Conservation (phyloP, 2,329 filamentous ascomycete species). For the Calonectria hongkongensis region DNA sequence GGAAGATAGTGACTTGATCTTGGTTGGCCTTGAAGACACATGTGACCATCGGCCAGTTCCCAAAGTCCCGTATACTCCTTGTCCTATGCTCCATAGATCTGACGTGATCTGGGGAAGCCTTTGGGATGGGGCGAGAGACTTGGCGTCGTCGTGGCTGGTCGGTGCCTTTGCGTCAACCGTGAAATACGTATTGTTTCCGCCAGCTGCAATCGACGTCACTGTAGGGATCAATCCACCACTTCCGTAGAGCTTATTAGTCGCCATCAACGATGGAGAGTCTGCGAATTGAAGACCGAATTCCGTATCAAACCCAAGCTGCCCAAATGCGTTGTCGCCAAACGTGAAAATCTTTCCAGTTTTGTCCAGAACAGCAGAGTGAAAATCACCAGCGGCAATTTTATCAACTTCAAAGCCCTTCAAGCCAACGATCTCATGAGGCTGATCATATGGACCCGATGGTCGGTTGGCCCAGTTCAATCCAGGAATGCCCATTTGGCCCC, state of each 20-base stretch:
- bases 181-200: slow-evolving; percentile 91
- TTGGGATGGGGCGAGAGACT: slow-evolving; percentile 55
- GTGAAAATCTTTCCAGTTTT: slow-evolving; percentile 85
- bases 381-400: slow-evolving; percentile 88
- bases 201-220: slow-evolving; percentile 88
- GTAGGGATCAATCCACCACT: slow-evolving; percentile 77
- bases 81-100: slow-evolving; percentile 91
- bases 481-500: slow-evolving; percentile 91
- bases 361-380: slow-evolving; percentile 88
- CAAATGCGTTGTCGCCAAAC: slow-evolving; percentile 93
- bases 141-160: slow-evolving; percentile 39
- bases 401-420: slow-evolving; percentile 82
- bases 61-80: slow-evolving; percentile 88
- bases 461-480: slow-evolving; percentile 87
- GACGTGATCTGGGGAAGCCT: slow-evolving; percentile 57
- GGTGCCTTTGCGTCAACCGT: slow-evolving; percentile 84
- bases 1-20: slow-evolving; percentile 88
- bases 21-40: slow-evolving; percentile 83
- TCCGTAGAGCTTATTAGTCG: slow-evolving; percentile 83
- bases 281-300: slow-evolving; percentile 76
- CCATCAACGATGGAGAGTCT: slow-evolving; percentile 82
- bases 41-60: slow-evolving; percentile 95
- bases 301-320: slow-evolving; percentile 91
- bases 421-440: slow-evolving; percentile 85
- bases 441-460: slow-evolving; percentile 85